These are phyloP conservation scores for Coprinopsis strossmayeri DNA, from an alignment of 768 basidiomycete genomes.

Conservation along the genomic window DNA sequence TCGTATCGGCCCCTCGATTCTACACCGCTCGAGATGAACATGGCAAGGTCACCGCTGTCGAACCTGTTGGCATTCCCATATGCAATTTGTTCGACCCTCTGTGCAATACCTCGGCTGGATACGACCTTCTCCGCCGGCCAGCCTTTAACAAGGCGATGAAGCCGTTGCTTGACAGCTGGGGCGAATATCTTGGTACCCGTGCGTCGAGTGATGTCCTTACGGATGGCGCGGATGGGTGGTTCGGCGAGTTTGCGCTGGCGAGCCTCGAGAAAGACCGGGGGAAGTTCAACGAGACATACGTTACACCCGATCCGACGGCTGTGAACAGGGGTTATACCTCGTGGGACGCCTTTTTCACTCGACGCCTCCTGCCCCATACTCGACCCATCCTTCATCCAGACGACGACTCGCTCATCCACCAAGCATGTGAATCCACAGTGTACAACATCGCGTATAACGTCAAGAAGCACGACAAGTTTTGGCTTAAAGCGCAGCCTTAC, in stretches of 20 bases:
- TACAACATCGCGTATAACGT: constrained; percentile 35
- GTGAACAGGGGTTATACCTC: constrained; percentile 39
- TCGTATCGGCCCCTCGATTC: constrained; percentile 34
- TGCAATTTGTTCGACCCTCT: constrained; percentile 35
- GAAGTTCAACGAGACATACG: constrained; percentile 24
- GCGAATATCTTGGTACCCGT: constrained; percentile 35
- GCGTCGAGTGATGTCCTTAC: constrained; percentile 17
- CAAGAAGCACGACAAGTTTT: constrained; percentile 40
- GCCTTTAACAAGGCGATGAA: constrained; percentile 41
- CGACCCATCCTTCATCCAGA: constrained; percentile 30
- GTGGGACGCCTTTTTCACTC: constrained; percentile 54
- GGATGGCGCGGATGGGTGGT: constrained; percentile 36
- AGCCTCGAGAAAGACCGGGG: not conserved
- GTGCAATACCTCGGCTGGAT: constrained; percentile 28
- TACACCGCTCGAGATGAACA: not conserved
- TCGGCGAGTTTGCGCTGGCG: constrained; percentile 20
- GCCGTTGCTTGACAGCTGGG: constrained; percentile 45
- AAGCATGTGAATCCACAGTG: constrained; percentile 48
- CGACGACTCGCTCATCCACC: constrained; percentile 31
- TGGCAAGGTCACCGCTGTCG: constrained; percentile 11
- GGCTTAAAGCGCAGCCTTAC: constrained; percentile 58
- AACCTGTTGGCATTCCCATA: constrained; percentile 40
- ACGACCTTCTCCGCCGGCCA: constrained; percentile 28
- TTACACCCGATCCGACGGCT: constrained; percentile 22
- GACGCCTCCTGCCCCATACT: constrained; percentile 29